phyloP scores from a whole-genome alignment of 73 alveolate genomes.

The Uronychia binucleata region DNA sequence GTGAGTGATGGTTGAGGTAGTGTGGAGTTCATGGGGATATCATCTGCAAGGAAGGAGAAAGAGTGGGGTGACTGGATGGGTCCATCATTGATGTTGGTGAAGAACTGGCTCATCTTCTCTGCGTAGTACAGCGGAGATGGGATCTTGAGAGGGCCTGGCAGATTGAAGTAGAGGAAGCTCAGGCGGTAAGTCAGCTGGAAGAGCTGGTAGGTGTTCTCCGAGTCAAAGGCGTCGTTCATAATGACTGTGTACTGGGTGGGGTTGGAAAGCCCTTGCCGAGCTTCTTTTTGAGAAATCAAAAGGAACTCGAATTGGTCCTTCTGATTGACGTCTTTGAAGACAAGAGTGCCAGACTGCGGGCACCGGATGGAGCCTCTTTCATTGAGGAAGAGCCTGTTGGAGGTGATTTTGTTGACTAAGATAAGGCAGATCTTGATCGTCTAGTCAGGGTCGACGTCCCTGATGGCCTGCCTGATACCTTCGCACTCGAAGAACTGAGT shows the following conservation, averaged over 20 bases:
- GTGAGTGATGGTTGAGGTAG: no score
- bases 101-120: constrained; percentile 57
- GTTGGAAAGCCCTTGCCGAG: constrained; percentile 68
- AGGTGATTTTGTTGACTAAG: constrained; percentile 45
- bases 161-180: constrained; percentile 78
- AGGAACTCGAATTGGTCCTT: constrained; percentile 61
- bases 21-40: no score
- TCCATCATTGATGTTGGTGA: not conserved
- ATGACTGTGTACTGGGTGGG: constrained; percentile 68
- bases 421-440: constrained; percentile 23
- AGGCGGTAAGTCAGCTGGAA: constrained; percentile 62
- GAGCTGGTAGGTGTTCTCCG: constrained; percentile 24
- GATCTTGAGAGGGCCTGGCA: constrained; percentile 84
- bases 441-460: not conserved
- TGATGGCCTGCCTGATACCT: constrained; percentile 61
- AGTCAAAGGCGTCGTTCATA: constrained; percentile 31
- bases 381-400: constrained; percentile 29
- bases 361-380: constrained; percentile 47
- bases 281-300: constrained; percentile 60
- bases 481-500: constrained; percentile 24
- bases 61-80: no score
- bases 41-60: no score
- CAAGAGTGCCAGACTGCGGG: constrained; percentile 74
- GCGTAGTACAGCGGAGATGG: constrained; percentile 85
- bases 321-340: constrained; percentile 49